Percentiles rank a stretch among this genome's conserved stretches.
These are phyloP conservation scores for Phytophthora constricta DNA, from an alignment of 352 stramenopile genomes.

Conservation along the genomic window DNA sequence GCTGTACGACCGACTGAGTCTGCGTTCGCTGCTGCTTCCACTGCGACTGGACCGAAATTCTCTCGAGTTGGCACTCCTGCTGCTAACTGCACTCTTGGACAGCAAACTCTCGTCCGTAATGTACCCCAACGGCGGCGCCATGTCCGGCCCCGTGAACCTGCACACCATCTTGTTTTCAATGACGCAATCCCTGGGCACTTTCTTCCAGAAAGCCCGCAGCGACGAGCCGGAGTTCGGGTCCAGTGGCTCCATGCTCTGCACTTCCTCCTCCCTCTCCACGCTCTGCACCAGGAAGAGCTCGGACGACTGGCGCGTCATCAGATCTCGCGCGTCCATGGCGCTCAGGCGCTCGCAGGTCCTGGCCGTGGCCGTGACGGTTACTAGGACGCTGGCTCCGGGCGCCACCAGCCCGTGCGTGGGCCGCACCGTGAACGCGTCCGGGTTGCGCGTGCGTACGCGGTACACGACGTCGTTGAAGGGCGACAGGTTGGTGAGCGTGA, in stretches of 20 bases:
- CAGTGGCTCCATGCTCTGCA: slow-evolving; percentile 50
- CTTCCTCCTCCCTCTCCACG: slow-evolving; percentile 51
- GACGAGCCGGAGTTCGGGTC: slow-evolving; percentile 41
- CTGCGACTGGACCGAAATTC: slow-evolving; percentile 29
- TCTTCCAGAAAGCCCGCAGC: slow-evolving; percentile 63
- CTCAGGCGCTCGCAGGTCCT: slow-evolving; percentile 38
- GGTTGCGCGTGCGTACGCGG: slow-evolving; percentile 80
- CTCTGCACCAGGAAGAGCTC: slow-evolving; percentile 71
- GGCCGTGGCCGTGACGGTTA: slow-evolving; percentile 51
- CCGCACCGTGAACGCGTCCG: slow-evolving; percentile 77
- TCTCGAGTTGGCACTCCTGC: slow-evolving; percentile 25
- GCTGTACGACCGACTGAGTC: slow-evolving; percentile 10
- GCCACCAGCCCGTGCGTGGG: slow-evolving; percentile 65
- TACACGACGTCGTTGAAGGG: slow-evolving; percentile 64
- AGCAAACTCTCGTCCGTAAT: slow-evolving; percentile 21
- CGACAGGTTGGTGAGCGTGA: slow-evolving; percentile 78
- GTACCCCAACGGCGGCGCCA: background rate
- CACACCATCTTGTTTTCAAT: slow-evolving; percentile 75
- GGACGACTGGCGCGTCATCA: slow-evolving; percentile 43
- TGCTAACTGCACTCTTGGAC: slow-evolving; percentile 25
- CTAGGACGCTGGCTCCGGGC: slow-evolving; percentile 40
- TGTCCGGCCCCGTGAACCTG: slow-evolving; percentile 38
- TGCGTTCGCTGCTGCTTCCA: slow-evolving; percentile 15
- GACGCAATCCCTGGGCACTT: slow-evolving; percentile 55
- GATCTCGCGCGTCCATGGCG: slow-evolving; percentile 38